phyloP scores from a whole-genome alignment of 2,329 filamentous ascomycete species.

The Chaetomium olivaceum region DNA sequence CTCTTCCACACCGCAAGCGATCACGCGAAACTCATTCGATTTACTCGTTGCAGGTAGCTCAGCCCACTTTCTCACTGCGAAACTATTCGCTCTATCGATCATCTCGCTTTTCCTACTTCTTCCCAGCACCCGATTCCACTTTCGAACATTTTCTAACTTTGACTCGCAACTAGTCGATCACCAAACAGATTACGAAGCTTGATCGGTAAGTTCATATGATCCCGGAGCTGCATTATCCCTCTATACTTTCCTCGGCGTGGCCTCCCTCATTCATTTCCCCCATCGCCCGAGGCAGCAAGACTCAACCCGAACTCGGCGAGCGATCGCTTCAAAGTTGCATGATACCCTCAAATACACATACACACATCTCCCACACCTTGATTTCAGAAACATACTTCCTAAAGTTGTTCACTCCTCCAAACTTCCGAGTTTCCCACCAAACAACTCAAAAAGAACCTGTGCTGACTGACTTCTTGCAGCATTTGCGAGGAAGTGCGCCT shows the following conservation, averaged over 20 bases:
- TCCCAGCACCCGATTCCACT: neutral
- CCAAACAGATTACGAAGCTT: neutral
- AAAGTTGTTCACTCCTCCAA: neutral
- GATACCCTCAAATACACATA: neutral
- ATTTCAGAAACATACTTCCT: neutral
- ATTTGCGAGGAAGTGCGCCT: neutral
- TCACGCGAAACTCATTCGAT: neutral
- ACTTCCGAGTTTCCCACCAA: neutral
- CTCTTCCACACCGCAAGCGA: neutral
- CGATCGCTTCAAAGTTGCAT: neutral
- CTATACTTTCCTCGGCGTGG: neutral
- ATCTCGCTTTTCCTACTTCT: neutral
- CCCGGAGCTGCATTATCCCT: neutral
- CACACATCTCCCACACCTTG: neutral
- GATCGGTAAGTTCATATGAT: neutral
- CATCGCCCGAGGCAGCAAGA: neutral
- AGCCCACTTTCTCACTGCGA: neutral
- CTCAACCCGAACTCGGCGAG: neutral
- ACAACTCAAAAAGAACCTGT: neutral
- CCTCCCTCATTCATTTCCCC: neutral
- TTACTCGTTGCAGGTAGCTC: neutral
- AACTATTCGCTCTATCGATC: neutral
- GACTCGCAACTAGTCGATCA: neutral
- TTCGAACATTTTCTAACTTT: too few relatives aligned
- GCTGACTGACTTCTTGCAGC: neutral